Conservation (phyloP, 2,329 filamentous ascomycete species). For the Rachicladosporium sp. region DNA sequence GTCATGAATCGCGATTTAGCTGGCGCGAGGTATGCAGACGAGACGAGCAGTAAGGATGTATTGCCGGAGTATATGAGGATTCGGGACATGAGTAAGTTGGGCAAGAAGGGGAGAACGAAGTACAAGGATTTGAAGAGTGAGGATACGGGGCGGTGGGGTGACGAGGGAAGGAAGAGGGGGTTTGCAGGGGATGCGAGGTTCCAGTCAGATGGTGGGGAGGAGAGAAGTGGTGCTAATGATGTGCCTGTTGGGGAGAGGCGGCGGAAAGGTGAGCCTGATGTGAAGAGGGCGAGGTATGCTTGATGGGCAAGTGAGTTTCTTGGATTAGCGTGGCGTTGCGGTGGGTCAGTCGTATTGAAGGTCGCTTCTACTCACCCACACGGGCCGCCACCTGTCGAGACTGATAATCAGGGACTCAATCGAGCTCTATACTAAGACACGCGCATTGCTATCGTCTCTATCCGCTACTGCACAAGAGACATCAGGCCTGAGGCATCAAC, state of each 20-base stretch:
- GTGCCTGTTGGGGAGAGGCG: slow-evolving; percentile 55
- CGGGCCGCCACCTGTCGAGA: too few species aligned
- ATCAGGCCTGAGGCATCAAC: too few species aligned
- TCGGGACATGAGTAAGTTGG: slow-evolving; percentile 84
- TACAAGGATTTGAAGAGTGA: slow-evolving; percentile 81
- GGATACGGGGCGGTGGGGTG: slow-evolving; percentile 81
- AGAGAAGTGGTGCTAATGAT: slow-evolving; percentile 55
- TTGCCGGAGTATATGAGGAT: slow-evolving; percentile 87
- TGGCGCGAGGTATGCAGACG: slow-evolving; percentile 70
- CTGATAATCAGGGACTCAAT: too few species aligned
- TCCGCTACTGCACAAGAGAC: too few species aligned
- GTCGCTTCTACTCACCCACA: too few species aligned
- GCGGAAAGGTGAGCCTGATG: slow-evolving; percentile 29
- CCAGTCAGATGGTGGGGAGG: slow-evolving; percentile 40
- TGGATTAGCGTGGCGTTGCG: background rate
- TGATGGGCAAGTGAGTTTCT: slow-evolving; percentile 8
- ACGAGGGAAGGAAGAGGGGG: slow-evolving; percentile 41
- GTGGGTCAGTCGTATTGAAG: too few species aligned
- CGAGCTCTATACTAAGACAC: too few species aligned
- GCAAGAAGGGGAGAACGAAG: slow-evolving; percentile 79
- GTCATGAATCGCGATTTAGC: slow-evolving; percentile 74
- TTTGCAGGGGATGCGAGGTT: slow-evolving; percentile 53
- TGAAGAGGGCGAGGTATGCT: slow-evolving; percentile 33
- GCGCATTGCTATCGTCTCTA: too few species aligned
- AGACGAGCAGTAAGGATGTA: slow-evolving; percentile 67